Base-by-base conservation (phyloP, 257 asterid genomes). In the Voacanga thouarsii region DNA sequence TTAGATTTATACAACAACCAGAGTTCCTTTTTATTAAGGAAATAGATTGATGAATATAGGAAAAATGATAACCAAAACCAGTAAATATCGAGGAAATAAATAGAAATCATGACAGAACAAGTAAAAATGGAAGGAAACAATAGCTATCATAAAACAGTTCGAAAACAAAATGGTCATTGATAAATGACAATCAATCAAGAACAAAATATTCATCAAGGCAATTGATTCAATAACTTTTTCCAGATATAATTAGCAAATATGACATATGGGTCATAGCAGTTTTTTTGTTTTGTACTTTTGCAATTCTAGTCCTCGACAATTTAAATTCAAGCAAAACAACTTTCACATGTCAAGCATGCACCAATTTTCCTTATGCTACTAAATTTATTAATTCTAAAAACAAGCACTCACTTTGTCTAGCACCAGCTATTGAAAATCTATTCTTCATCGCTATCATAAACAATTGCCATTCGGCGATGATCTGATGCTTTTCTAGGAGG, bases 401-500 rank as follows among this genome's bases (percentile, higher is more conserved):
- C n/a, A 61, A 47, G 11, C 59, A 74, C 81, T 77, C 70, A 71
- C 80, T 74, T 68, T 56, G 28, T 21, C 82, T 55, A 33, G 33
- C 65, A 57, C 70, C 49, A 33, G 30, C 75, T 5, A 16, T 21
- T 23, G 80, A 37, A 69, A 49, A 57, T 57, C 84, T 84, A 93
- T 10, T 95, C 99, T 47, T 95, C 99, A 23, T 95, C 99, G 10
- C 97, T 93, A 64, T 93, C 97, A 64, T 86, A 93, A 65, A 95
- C 89, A 86, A 93, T 90, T 78, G 96, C 92, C 97, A 88, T 95
- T 72, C 97, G 87, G 60, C 99, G 94, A 83, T 89, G 98, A 37
- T 91, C 71, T 55, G 93, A 72, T 49, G 70, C 60, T 87, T 95
- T 93, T 87, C 90, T 85, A 21, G 92, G 99, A 85, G 98, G 97